Percentiles rank a stretch among this genome's conserved stretches.
Conservation (phyloP, 495 filamentous ascomycete species). For the Trichocladium antarcticum region DNA sequence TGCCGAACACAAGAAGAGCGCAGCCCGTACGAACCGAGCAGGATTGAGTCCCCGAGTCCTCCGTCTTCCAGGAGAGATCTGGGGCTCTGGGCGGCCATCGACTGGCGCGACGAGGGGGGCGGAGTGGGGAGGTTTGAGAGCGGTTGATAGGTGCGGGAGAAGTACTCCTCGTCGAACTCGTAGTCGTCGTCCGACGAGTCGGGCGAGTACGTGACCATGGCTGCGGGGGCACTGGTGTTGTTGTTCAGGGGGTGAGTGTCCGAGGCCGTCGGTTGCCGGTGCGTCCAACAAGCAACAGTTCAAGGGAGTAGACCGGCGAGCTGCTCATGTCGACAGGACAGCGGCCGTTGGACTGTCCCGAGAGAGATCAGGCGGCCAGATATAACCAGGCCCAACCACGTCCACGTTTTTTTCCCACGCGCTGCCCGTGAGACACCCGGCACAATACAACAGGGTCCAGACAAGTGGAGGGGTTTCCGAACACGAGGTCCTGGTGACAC, state of each 20-base stretch:
- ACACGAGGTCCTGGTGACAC: slow-evolving; percentile 27
- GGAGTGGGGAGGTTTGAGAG: slow-evolving; percentile 51
- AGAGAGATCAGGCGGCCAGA: slow-evolving; percentile 10
- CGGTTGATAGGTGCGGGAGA: slow-evolving; percentile 46
- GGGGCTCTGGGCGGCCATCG: slow-evolving; percentile 31
- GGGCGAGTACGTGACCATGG: slow-evolving; percentile 20
- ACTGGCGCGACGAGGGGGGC: slow-evolving; percentile 40
- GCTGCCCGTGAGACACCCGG: not conserved
- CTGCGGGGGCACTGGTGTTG: not conserved
- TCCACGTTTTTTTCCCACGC: not conserved
- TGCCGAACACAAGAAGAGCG: not conserved
- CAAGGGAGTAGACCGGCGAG: slow-evolving; percentile 21
- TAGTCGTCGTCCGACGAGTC: slow-evolving; percentile 36
- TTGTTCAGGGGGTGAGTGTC: slow-evolving; percentile 13
- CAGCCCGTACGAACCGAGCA: slow-evolving; percentile 34
- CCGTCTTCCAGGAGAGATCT: slow-evolving; percentile 32
- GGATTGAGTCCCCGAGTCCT: slow-evolving; percentile 30
- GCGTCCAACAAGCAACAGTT: slow-evolving; percentile 25
- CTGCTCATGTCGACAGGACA: slow-evolving; percentile 26
- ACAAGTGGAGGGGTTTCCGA: not conserved
- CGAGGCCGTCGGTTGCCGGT: slow-evolving; percentile 21
- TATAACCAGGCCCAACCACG: slow-evolving; percentile 4
- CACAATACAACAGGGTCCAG: not conserved
- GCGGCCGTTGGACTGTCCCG: slow-evolving; percentile 4
- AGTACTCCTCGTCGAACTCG: slow-evolving; percentile 44